A percentile compares a stretch with the other conserved stretches of the same genome.
Conservation (phyloP, 2,329 filamentous ascomycete species). For the Stachybotrys echinatus region DNA sequence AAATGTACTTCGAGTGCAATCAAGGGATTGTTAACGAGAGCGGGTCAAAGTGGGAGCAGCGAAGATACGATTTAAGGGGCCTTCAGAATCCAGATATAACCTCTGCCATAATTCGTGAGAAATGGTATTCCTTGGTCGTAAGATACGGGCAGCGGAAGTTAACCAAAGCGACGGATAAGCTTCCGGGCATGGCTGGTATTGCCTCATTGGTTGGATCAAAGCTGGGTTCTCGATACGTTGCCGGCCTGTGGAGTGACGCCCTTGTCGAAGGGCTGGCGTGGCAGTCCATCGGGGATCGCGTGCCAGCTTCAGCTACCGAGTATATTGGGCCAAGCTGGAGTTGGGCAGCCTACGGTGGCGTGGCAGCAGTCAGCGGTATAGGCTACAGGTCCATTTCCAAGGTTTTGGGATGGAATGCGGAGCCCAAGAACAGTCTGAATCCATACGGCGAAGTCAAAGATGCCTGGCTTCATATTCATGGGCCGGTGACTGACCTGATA, state of each 20-base stretch:
- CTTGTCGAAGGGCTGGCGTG: conserved; percentile 9
- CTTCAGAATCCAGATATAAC: too few relatives aligned
- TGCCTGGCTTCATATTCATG: conserved; percentile 10
- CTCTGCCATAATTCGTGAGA: not conserved
- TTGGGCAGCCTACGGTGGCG: conserved; percentile 11
- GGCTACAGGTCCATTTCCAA: conserved; percentile 3
- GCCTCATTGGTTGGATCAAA: conserved; percentile 6
- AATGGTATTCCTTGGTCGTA: not conserved
- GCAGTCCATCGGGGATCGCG: conserved; percentile 3
- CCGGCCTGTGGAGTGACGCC: conserved; percentile 10
- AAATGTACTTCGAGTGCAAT: conserved; percentile 7
- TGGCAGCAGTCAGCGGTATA: not conserved
- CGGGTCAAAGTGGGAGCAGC: not conserved
- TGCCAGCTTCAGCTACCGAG: not conserved
- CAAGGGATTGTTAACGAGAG: conserved; percentile 6
- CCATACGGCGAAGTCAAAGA: conserved; percentile 9
- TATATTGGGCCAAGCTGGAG: conserved; percentile 14
- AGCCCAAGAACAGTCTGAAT: conserved; percentile 6
- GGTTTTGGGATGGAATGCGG: conserved; percentile 7
- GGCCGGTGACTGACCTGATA: conserved; percentile 3
- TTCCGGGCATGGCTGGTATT: conserved; percentile 11
- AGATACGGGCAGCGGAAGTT: conserved; percentile 7
- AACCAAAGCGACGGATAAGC: conserved; percentile 8
- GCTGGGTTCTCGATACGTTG: conserved; percentile 7
- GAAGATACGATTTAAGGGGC: not conserved